Conservation (phyloP, 1,284 basidiomycete species). For the Termitomyces sp. region DNA sequence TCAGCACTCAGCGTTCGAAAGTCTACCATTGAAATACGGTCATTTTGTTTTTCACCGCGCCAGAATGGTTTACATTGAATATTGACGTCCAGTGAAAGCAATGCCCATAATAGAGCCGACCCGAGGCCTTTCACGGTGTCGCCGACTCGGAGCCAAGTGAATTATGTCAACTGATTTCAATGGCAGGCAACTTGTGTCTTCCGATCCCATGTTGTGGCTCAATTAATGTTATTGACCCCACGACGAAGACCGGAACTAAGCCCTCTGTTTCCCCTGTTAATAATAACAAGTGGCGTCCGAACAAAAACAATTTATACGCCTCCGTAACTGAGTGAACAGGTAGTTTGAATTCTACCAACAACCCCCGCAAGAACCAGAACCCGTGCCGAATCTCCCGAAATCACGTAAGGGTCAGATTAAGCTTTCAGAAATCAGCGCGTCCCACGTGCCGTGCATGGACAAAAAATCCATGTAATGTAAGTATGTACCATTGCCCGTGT, state of each 20-base stretch:
- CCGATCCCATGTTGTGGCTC: neutral
- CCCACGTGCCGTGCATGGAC: too few relatives aligned
- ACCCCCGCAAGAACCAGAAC: too few relatives aligned
- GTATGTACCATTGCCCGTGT: too few relatives aligned
- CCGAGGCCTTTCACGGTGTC: neutral
- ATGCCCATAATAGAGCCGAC: neutral
- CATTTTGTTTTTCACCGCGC: neutral
- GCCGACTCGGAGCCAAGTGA: neutral
- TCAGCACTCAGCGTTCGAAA: neutral
- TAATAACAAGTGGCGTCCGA: neutral
- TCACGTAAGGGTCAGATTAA: neutral
- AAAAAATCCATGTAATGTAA: too few relatives aligned
- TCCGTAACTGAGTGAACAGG: too few relatives aligned
- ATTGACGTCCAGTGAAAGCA: slow-evolving; percentile 1
- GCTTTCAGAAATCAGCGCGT: too few relatives aligned
- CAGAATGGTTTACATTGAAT: neutral
- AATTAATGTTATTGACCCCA: neutral
- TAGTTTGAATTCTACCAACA: too few relatives aligned
- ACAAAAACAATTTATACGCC: too few relatives aligned
- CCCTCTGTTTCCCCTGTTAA: neutral
- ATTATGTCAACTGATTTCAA: neutral
- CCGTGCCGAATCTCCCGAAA: neutral
- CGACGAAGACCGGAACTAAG: neutral
- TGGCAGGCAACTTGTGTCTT: neutral
- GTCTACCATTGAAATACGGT: neutral